Evolutionary conservation across 2,329 filamentous ascomycete genomes (phyloP), one percentile per base, ranked within the genome.

Genomic region (Cladosporium sphaerospermum): DNA sequence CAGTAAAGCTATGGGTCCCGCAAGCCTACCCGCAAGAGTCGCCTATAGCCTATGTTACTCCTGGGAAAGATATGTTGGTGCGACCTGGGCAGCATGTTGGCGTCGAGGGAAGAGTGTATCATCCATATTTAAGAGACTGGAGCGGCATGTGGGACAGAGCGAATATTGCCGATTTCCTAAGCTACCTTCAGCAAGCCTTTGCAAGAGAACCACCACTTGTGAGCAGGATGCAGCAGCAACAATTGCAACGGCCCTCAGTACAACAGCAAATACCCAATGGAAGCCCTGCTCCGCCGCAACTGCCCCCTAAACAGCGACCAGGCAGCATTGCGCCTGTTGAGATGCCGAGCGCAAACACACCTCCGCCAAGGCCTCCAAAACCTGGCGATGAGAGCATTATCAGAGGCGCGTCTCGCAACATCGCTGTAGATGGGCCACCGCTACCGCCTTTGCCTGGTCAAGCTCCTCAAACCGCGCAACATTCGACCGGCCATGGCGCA

Each of bases 51-150:
- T 97, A 96, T 69, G 89, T 97, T 40, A 91, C 84, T 6, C 91
- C 93, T 2, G 89, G 88, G 4, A 85, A 88, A 59, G 87, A 84
- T 58, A 97, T 99, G 89, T 73, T 87, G 59, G 85, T 99, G 40
- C 81, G 92, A 16, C 89, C 91, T 1, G 93, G 93, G 0, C 93
- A 99, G 67, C 90, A 99, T 75, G 90, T 99, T 56, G 90, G 93
- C 65, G 84, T 88, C 4, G 92, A 97, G 64, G 93, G 93, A 23
- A 85, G 88, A 67, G 82, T 97, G 58, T 99, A 97, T 68, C 93
- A 99, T 68, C 93, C 93, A 36, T 99, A 97, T 69, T 75, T 99
- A 44, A 88, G 89, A 32, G 85, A 89, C 57, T 99, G 93, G 93
- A 75, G 79, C 32, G 84, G 89, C 60, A 92, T 88, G 62, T 93